phyloP scores from a whole-genome alignment of 2,329 filamentous ascomycete species.

The Apiospora rasikravindrae region DNA sequence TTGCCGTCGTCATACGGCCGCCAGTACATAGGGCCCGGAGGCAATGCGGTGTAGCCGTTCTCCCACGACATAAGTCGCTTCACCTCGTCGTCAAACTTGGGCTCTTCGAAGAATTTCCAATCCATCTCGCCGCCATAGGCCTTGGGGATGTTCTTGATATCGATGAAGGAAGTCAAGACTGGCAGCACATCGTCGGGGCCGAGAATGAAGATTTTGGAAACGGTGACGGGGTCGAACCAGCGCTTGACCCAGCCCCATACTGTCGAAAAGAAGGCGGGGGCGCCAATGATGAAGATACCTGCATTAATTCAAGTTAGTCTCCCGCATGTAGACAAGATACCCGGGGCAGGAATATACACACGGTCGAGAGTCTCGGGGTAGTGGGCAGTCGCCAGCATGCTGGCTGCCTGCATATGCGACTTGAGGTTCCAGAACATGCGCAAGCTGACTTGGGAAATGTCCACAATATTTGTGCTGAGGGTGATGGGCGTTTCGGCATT shows the following conservation, averaged over 20 bases:
- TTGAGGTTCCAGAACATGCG: conserved; percentile 97
- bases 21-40: conserved; percentile 64
- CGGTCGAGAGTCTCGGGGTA: conserved; percentile 93
- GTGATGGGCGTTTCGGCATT: conserved; percentile 85
- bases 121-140: conserved; percentile 88
- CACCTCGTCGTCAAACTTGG: conserved; percentile 52
- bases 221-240: conserved; percentile 93
- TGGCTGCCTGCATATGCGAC: conserved; percentile 91
- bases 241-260: conserved; percentile 95
- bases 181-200: conserved; percentile 72
- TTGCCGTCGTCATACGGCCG: conserved; percentile 47
- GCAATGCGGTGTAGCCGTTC: conserved; percentile 57
- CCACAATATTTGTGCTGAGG: conserved; percentile 92
- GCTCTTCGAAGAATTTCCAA: conserved; percentile 83
- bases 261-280: conserved; percentile 88
- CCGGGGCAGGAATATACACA: conserved; percentile 55
- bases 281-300: conserved; percentile 76
- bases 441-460: conserved; percentile 84
- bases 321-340: not conserved
- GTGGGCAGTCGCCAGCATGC: conserved; percentile 85
- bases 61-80: conserved; percentile 53
- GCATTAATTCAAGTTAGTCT: conserved; percentile 23
- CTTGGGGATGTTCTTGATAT: conserved; percentile 82
- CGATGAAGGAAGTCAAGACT: conserved; percentile 82
- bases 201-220: conserved; percentile 95